Conservation (phyloP, 352 stramenopile species). For the Pythium diclinum region DNA sequence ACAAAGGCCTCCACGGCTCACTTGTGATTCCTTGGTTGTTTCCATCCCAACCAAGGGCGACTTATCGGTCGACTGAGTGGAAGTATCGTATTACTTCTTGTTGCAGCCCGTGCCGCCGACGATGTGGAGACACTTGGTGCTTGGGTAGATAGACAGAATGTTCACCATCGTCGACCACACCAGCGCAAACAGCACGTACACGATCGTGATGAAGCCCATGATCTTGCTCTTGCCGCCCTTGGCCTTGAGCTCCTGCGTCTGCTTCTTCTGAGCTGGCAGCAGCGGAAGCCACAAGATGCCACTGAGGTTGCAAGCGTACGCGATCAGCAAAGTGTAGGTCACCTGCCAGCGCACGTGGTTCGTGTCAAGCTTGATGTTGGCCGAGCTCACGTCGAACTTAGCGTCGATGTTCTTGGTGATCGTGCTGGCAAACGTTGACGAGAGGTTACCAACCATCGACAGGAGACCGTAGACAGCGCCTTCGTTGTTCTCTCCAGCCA, state of each 20-base stretch:
- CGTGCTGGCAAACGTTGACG: constrained; percentile 12
- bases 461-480: constrained; percentile 20
- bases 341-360: constrained; percentile 16
- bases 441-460: constrained; percentile 21
- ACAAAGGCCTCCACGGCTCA: no score
- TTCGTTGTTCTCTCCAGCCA: constrained; percentile 27
- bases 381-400: constrained; percentile 15
- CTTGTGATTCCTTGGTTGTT: no score
- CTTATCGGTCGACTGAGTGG: no score
- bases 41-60: no score
- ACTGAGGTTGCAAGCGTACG: constrained; percentile 15
- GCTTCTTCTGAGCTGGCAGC: constrained; percentile 26
- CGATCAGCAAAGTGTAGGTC: constrained; percentile 19
- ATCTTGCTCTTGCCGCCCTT: no score
- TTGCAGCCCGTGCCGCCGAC: no score
- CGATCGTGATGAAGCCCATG: no score
- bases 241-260: constrained; percentile 12
- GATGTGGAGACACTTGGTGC: no score
- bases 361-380: constrained; percentile 19
- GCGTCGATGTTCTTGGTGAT: constrained; percentile 19
- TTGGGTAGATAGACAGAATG: no score
- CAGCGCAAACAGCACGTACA: no score
- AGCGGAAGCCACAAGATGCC: constrained; percentile 17
- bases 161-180: no score
- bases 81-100: no score